These are phyloP conservation scores for Apiospora phragmitis DNA, from an alignment of 2,329 filamentous ascomycete genomes.

Conservation along the genomic window DNA sequence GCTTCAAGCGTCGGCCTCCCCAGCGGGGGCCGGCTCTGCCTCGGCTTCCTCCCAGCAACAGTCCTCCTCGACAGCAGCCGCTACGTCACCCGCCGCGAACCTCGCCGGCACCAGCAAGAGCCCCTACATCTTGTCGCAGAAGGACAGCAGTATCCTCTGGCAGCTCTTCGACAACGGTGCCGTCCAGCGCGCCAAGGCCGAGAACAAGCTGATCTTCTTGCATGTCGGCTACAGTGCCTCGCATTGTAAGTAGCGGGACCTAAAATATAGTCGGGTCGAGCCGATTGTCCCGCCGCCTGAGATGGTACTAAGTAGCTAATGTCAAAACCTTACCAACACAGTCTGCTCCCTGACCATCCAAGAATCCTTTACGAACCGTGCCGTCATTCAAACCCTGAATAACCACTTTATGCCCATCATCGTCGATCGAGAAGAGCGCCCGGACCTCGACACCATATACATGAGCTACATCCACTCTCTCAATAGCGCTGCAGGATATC, in stretches of 20 bases:
- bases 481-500: conserved; percentile 88
- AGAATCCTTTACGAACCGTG: conserved; percentile 84
- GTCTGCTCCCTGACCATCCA: conserved; percentile 89
- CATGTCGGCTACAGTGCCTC: conserved; percentile 95
- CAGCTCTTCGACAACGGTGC: conserved; percentile 82
- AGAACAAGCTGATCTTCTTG: conserved; percentile 88
- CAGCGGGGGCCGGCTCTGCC: conserved; percentile 12
- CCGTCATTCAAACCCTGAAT: conserved; percentile 82
- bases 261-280: not conserved
- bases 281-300: conserved; percentile 9
- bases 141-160: conserved; percentile 85
- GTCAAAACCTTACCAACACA: conserved; percentile 32
- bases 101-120: conserved; percentile 43
- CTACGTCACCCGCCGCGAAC: conserved; percentile 27
- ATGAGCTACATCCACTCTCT: conserved; percentile 98
- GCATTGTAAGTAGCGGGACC: conserved; percentile 73
- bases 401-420: conserved; percentile 87
- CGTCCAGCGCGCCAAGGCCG: conserved; percentile 71
- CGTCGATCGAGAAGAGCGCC: conserved; percentile 89
- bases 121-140: conserved; percentile 68
- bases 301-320: not conserved
- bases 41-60: conserved; percentile 12
- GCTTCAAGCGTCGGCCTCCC: conserved; percentile 26
- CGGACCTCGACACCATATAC: conserved; percentile 92
- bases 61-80: conserved; percentile 10